phyloP scores from a whole-genome alignment of 2,329 filamentous ascomycete species.

The Alternaria ventricosa region DNA sequence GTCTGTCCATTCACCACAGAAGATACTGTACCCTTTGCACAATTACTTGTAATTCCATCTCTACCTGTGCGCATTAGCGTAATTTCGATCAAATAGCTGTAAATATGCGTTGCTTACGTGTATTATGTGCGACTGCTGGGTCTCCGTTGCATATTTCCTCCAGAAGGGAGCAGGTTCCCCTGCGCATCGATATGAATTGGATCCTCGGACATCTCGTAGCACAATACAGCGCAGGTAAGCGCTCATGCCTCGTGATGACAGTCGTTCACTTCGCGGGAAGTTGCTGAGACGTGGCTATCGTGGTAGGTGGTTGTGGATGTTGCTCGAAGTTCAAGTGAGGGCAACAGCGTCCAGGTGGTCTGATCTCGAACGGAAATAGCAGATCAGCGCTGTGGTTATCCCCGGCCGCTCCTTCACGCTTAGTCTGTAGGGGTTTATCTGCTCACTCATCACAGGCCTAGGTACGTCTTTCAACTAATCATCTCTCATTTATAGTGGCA shows the following conservation, averaged over 20 bases:
- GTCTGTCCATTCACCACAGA: background rate
- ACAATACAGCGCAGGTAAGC: conserved; percentile 56
- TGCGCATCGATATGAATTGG: conserved; percentile 43
- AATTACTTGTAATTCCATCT: background rate
- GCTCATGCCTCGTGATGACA: conserved; percentile 28
- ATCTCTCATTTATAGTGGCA: background rate
- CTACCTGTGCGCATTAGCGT: background rate
- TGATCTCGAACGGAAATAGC: background rate
- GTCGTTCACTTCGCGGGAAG: conserved; percentile 51
- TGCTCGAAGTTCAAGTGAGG: background rate
- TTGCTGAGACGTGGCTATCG: conserved; percentile 44
- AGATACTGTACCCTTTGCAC: background rate
- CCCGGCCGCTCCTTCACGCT: background rate
- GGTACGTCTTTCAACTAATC: background rate
- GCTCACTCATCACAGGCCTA: background rate
- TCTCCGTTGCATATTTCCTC: background rate
- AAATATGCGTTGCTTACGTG: background rate
- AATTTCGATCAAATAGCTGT: background rate
- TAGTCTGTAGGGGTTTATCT: background rate
- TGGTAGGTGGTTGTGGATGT: background rate
- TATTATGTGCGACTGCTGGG: background rate
- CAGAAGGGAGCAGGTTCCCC: background rate
- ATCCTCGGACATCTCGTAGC: conserved; percentile 59
- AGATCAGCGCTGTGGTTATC: background rate
- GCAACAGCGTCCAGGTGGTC: background rate